Base-by-base conservation (phyloP, 805 yeast species). In the Barnettozyma salicaria region DNA sequence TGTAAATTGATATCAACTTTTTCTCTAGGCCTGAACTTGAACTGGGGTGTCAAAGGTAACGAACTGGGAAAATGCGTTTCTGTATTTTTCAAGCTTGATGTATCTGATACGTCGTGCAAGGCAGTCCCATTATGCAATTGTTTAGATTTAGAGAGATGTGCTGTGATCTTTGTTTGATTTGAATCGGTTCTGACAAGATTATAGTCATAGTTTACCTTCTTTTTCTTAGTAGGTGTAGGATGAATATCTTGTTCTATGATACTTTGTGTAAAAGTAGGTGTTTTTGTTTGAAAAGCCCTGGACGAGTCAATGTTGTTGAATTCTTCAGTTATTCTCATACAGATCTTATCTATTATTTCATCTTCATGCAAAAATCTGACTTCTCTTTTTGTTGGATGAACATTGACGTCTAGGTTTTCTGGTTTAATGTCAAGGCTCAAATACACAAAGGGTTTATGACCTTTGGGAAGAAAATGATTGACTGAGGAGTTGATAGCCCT, bases 321-420 rank as follows among this genome's bases (percentile, higher is more conserved):
- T 3, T 63, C 54, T 4, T 58, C 62, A 38, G 76, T 79, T 1
- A 88, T 53, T 5, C 58, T 48, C 0, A 59, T 56, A 22, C 80
- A 67, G 2, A 89, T 66, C 24, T 53, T 48, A 27, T 79, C 87
- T 9, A 85, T 72, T 16, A 92, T 87, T 53, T 89, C 97, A 30
- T 82, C 92, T 50, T 92, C 97, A 55, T 77, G 60, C 24, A 92
- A 61, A 54, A 92, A 88, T 29, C 94, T 58, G 3, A 92, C 97
- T 50, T 90, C 97, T 41, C 90, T 70, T 49, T 92, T 92, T 0
- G 97, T 90, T 0, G 98, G 98, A 54, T 92, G 98, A 11, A 92
- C 80, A 55, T 92, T 92, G 12, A 92, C 97, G 56, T 92, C 98
- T 7, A 92, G 68, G 42, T 80, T 78, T 23, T 60, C 61, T 1